These are phyloP conservation scores for Cystobasidiaceae sp. DNA, from an alignment of 1,284 basidiomycete species.

Conservation along the genomic window DNA sequence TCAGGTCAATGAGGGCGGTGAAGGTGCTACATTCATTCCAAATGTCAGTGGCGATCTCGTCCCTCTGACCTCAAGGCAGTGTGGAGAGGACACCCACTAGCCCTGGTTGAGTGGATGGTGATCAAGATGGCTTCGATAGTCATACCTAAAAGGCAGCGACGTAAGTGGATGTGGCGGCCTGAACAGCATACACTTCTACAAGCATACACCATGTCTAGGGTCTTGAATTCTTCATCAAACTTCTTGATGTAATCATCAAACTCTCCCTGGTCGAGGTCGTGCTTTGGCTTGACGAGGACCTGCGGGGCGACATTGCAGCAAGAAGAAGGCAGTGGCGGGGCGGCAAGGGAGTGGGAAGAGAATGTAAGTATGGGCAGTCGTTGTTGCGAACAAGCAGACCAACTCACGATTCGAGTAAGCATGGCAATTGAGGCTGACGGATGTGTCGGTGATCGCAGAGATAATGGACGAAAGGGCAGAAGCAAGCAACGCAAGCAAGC, in stretches of 20 bases:
- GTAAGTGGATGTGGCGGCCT: no score
- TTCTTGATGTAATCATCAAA: background rate
- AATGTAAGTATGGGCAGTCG: no score
- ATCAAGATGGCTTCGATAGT: background rate
- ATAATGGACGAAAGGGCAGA: background rate
- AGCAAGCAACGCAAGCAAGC: no score
- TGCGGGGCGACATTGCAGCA: background rate
- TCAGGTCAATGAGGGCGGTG: conserved; percentile 12
- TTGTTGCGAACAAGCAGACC: no score
- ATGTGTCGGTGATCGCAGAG: background rate
- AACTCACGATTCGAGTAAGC: conserved; percentile 10
- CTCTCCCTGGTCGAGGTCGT: conserved; percentile 6
- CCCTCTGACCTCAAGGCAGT: background rate
- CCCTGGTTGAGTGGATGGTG: conserved; percentile 3
- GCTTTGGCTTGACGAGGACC: conserved; percentile 10
- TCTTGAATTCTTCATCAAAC: conserved; percentile 18
- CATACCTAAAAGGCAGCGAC: no score
- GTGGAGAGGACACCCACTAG: background rate
- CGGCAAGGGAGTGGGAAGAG: background rate
- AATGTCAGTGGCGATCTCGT: background rate
- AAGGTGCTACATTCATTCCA: background rate
- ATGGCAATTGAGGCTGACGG: background rate
- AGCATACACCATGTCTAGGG: conserved; percentile 11
- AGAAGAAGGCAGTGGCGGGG: background rate
- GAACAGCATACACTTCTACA: no score